Percentiles rank a stretch among this genome's conserved stretches.
Conservation (phyloP, 164 flowering plant genomes). For the Stephania cephalantha region DNA sequence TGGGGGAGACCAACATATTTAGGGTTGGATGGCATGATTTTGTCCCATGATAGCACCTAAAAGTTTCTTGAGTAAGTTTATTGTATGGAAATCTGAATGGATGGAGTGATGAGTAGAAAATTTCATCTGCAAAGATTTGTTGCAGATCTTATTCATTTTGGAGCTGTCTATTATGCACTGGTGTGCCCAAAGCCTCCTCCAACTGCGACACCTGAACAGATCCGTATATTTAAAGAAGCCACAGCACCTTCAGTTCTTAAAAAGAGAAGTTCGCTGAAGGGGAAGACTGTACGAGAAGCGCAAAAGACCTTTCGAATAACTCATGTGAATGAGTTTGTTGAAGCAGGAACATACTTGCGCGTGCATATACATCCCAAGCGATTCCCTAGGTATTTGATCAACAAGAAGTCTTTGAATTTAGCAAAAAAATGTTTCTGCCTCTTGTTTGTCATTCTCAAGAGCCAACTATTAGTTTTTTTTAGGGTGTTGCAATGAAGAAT, state of each 20-base stretch:
- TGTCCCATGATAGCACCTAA: no score
- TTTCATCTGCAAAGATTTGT: slow-evolving; percentile 68
- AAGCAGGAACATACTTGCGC: slow-evolving; percentile 83
- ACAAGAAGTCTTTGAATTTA: not conserved
- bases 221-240: slow-evolving; percentile 48
- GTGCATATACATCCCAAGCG: slow-evolving; percentile 97
- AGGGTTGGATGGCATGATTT: no score
- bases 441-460: not conserved
- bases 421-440: not conserved
- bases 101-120: slow-evolving; percentile 19
- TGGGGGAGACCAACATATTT: no score
- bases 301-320: slow-evolving; percentile 84
- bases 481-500: not conserved
- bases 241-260: slow-evolving; percentile 65
- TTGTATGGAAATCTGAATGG: slow-evolving; percentile 8
- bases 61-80: not conserved
- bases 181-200: slow-evolving; percentile 91
- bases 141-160: slow-evolving; percentile 93
- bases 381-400: slow-evolving; percentile 57
- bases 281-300: slow-evolving; percentile 85
- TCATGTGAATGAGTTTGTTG: slow-evolving; percentile 58
- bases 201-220: slow-evolving; percentile 77
- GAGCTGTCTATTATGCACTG: slow-evolving; percentile 91
- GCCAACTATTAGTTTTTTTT: not conserved
- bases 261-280: slow-evolving; percentile 66